phyloP scores from a whole-genome alignment of 371 early-diverging fungal genomes.

The Rhizopus delemar region DNA sequence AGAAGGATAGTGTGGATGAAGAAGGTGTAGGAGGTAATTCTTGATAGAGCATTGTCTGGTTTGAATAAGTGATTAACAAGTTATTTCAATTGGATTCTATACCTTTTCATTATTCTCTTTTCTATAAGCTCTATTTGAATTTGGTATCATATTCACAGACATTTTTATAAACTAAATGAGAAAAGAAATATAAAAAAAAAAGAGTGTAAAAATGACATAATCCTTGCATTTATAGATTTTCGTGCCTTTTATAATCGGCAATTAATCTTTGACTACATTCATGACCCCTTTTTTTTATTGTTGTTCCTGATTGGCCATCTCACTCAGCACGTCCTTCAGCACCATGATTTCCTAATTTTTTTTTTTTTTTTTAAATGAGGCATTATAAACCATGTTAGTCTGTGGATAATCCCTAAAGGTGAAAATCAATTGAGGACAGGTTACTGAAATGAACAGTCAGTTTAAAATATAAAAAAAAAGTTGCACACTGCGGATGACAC shows the following conservation, averaged over 20 bases:
- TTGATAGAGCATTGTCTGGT: background rate
- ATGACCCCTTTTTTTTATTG: too few relatives aligned
- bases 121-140: background rate
- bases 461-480: too few relatives aligned
- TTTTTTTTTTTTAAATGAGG: too few relatives aligned
- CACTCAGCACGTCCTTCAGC: slow-evolving; percentile 20
- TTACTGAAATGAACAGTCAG: too few relatives aligned
- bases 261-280: slow-evolving; percentile 12
- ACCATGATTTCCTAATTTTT: too few relatives aligned
- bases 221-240: background rate
- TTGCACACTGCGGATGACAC: slow-evolving; percentile 18
- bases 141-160: background rate
- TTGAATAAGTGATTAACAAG: too few relatives aligned
- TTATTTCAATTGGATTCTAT: background rate
- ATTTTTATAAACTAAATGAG: background rate
- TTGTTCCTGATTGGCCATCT: slow-evolving; percentile 17
- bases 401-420: too few relatives aligned
- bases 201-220: background rate
- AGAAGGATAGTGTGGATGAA: slow-evolving; percentile 1
- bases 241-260: background rate
- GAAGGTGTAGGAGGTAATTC: slow-evolving; percentile 22
- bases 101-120: background rate
- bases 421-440: too few relatives aligned
- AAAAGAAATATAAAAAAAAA: slow-evolving; percentile 1
- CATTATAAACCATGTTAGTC: too few relatives aligned